Evolutionary conservation across 2,329 filamentous ascomycete genomes (phyloP), one percentile per base, ranked within the genome.

Genomic region (Aureobasidium leucospermi): DNA sequence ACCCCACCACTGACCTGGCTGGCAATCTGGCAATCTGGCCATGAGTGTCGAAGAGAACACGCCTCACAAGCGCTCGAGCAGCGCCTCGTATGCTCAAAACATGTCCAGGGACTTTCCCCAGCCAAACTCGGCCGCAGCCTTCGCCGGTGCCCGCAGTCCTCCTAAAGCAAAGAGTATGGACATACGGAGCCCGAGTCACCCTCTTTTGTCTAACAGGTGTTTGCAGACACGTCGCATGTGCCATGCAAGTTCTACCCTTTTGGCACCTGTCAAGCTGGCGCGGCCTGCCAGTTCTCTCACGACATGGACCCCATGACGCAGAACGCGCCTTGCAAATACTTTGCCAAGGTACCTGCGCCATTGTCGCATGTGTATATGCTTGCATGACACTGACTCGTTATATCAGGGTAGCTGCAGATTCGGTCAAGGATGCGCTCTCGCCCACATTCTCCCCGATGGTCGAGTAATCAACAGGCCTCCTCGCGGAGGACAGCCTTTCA

Each of bases 171-270:
- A 79, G 73, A 79, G 75, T 77, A 63, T 60, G 67, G 63, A 52
- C 60, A 39, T 42, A 41, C 39, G 29, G 34, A 23, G 15, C 28
- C 19, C 15, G 4, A 9, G 15, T 34, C 28, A 60, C 38, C 16
- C 11, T 57, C 34, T 36, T 34, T 16, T 16, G 53, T 68, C 69
- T 64, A 56, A 69, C 52, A 58, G 52, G 43, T 43, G 45, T 32
- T 15, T 36, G 53, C 65, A 96, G 93, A 96, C 75, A 96, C 94
- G 16, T 88, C 92, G 63, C 94, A 97, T 78, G 94, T 99, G 46
- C 94, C 94, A 41, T 99, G 94, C 88, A 97, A 97, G 81, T 99
- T 99, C 87, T 99, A 94, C 76, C 87, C 91, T 58, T 90, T 96
- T 78, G 92, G 93, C 73, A 86, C 90, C 69, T 99, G 94, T 75